phyloP scores from a whole-genome alignment of 139 green algal genomes.

The Medakamo hakoo region DNA sequence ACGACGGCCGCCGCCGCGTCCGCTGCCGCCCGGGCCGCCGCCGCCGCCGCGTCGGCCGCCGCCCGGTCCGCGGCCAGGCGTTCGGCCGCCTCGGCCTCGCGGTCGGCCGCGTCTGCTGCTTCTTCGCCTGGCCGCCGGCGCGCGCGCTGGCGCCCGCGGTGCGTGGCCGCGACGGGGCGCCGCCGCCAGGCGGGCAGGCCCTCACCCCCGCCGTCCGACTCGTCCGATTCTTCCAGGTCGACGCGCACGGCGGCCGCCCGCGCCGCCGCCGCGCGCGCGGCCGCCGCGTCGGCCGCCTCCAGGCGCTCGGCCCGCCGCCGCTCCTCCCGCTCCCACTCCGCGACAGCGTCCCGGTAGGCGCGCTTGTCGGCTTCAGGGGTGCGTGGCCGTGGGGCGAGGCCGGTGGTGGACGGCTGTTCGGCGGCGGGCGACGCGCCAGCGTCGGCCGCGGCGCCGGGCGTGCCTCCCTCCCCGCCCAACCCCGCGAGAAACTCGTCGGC shows the following conservation, averaged over 20 bases:
- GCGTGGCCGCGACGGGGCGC: neutral
- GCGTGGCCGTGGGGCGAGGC: no score
- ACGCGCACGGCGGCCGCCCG: no score
- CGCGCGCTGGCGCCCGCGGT: no score
- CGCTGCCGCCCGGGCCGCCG: neutral
- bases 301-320: no score
- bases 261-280: no score
- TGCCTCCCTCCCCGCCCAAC: neutral
- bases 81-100: neutral
- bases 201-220: no score
- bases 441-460: no score
- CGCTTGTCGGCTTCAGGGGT: neutral
- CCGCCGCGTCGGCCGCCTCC: no score
- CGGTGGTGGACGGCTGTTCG: no score
- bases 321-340: neutral
- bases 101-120: neutral
- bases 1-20: neutral
- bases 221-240: neutral
- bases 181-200: neutral
- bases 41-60: no score
- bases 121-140: neutral
- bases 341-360: neutral
- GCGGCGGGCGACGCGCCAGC: no score
- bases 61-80: no score
- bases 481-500: neutral